Conservation (phyloP, 148 eudicot genomes). For the Linanthus parryae region DNA sequence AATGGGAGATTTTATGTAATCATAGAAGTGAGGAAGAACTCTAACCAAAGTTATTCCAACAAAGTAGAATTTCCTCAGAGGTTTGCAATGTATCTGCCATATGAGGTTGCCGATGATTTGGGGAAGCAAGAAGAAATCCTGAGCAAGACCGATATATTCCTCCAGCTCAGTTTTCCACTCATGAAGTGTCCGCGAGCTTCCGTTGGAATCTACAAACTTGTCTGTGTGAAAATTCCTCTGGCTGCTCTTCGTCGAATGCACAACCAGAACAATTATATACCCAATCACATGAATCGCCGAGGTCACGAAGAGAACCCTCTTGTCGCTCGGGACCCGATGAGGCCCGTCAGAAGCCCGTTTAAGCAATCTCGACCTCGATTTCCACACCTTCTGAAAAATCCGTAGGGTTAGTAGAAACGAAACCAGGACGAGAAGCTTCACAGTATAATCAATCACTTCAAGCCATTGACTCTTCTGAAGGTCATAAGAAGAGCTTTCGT, state of each 20-base stretch:
- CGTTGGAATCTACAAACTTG: slow-evolving; percentile 28
- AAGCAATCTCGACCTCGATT: slow-evolving; percentile 45
- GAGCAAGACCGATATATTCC: slow-evolving; percentile 78
- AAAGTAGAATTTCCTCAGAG: slow-evolving; percentile 59
- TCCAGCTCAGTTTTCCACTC: slow-evolving; percentile 66
- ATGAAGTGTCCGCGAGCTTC: slow-evolving; percentile 26
- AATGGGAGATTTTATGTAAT: slow-evolving; percentile 41
- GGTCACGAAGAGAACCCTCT: slow-evolving; percentile 41
- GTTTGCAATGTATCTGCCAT: slow-evolving; percentile 62
- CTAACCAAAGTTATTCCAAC: slow-evolving; percentile 63
- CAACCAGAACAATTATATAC: slow-evolving; percentile 41
- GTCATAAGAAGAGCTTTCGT: slow-evolving; percentile 36
- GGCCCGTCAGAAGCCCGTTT: slow-evolving; percentile 41
- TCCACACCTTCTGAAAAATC: slow-evolving; percentile 83
- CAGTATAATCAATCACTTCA: slow-evolving; percentile 48
- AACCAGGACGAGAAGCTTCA: slow-evolving; percentile 62
- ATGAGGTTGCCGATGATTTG: slow-evolving; percentile 69
- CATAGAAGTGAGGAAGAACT: slow-evolving; percentile 77
- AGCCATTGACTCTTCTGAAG: slow-evolving; percentile 50
- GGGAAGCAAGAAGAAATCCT: slow-evolving; percentile 83
- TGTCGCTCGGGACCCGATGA: slow-evolving; percentile 58
- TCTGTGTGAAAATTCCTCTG: slow-evolving; percentile 31
- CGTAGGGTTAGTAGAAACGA: slow-evolving; percentile 54
- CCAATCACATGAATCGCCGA: slow-evolving; percentile 50
- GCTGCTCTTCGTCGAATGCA: slow-evolving; percentile 38